Base-by-base conservation (phyloP, 2,329 filamentous ascomycete genomes). In the Aspergillus hortae region DNA sequence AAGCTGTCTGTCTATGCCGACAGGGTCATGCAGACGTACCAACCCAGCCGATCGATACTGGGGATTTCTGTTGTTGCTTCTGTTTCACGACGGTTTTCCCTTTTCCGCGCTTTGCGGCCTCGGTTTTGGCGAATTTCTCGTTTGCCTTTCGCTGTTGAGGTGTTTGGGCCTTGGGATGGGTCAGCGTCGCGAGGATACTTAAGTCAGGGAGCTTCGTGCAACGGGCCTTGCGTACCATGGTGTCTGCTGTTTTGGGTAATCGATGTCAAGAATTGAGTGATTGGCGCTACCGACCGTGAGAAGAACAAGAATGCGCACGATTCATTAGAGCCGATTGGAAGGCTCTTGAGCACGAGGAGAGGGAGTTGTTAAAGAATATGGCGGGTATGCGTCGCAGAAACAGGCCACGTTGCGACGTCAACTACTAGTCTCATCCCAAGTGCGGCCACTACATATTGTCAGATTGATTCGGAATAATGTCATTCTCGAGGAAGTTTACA, bases 111-210 rank as follows among this genome's bases (percentile, higher is more conserved):
- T 84, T 85, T 54, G 77, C 74, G 57, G 80, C 80, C 65, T 86
- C 81, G 56, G 74, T 69, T 60, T 79, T 79, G 48, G 83, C 83
- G 63, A 78, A 86, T 57, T 75, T 77, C 54, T 82, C 80, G 68
- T 87, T 87, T 41, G 84, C 83, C 61, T 77, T 77, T 55, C 83
- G 81, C 73, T 87, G 84, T 65, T 83, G 79, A 27, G 84, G 84
- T 58, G 84, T 87, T 80, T 86, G 83, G 23, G 78, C 80, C 81
- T 83, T 46, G 27, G 10, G 6, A 11, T 4, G n/a, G 15, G 19
- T 42, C 21, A 48, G n/a, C n/a, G 23, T 15, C 40, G 4, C 14
- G n/a, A n/a, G 14, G 14, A 38, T 5, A 11, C 27, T 7, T 7
- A 30, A 11, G 27, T 30, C 27, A 30, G 27, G 27, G 27, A 30